Conservation (phyloP, 1,284 basidiomycete genomes). For the Heimioporus retisporus region DNA sequence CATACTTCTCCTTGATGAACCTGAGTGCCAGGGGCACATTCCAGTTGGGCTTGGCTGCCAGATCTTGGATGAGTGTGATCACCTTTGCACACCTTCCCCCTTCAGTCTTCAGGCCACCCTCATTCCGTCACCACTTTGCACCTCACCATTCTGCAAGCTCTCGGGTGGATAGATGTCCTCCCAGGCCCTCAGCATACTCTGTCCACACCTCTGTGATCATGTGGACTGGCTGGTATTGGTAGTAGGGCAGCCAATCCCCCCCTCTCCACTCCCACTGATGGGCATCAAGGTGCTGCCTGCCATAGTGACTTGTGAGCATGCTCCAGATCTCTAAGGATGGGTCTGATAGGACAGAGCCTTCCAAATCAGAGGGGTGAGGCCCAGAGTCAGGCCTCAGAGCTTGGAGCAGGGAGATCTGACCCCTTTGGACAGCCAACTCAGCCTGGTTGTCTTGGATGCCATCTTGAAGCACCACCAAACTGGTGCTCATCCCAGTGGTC, state of each 20-base stretch:
- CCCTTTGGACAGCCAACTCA: background rate
- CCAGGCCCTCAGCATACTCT: slow-evolving; percentile 20
- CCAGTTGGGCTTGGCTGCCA: slow-evolving; percentile 25
- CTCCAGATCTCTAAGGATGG: background rate
- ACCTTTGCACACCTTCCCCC: slow-evolving; percentile 17
- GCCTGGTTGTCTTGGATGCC: background rate
- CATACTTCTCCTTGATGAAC: slow-evolving; percentile 27
- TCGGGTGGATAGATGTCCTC: slow-evolving; percentile 17
- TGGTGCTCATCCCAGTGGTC: too few relatives aligned
- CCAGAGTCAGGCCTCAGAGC: background rate
- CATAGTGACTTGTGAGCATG: slow-evolving; percentile 8
- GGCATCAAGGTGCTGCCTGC: background rate
- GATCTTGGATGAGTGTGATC: slow-evolving; percentile 16
- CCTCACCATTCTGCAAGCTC: slow-evolving; percentile 26
- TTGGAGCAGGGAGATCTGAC: background rate
- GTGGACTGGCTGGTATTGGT: slow-evolving; percentile 11
- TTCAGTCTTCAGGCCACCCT: slow-evolving; percentile 24
- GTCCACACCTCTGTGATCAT: slow-evolving; percentile 26
- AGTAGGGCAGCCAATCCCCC: slow-evolving; percentile 20
- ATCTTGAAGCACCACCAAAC: background rate
- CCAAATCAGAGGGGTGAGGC: background rate
- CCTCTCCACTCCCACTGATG: slow-evolving; percentile 25
- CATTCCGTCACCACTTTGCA: slow-evolving; percentile 25
- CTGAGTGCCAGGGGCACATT: slow-evolving; percentile 20
- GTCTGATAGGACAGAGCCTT: background rate